These are phyloP conservation scores for Alternaria atra DNA, from an alignment of 2,329 filamentous ascomycete genomes.

Conservation along the genomic window DNA sequence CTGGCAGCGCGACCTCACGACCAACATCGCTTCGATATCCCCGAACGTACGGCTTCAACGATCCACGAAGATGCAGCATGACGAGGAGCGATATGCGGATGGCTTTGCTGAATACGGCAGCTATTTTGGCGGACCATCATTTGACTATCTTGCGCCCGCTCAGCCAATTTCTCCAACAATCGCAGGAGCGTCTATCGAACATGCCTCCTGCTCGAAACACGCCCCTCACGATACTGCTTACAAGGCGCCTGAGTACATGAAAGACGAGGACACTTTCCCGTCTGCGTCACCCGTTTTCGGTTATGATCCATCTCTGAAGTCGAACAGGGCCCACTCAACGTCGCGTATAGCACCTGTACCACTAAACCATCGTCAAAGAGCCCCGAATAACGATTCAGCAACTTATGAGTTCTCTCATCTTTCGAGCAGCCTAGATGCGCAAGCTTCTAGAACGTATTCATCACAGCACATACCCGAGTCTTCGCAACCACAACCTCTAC, in stretches of 20 bases:
- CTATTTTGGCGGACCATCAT: conserved; percentile 17
- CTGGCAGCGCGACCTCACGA: background rate
- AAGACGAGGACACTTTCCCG: conserved; percentile 10
- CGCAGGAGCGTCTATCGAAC: background rate
- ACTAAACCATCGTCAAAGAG: conserved; percentile 6
- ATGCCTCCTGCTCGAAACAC: background rate
- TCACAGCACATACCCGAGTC: conserved; percentile 1
- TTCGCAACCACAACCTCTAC: conserved; percentile 18
- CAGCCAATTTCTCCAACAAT: conserved; percentile 5
- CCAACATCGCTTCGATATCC: background rate
- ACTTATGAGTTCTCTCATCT: background rate
- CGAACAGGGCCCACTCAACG: conserved; percentile 1
- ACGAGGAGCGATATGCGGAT: conserved; percentile 16
- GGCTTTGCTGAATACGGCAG: conserved; percentile 16
- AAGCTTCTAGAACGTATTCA: background rate
- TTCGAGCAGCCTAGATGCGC: conserved; percentile 6
- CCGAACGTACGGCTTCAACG: background rate
- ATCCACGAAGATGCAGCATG: conserved; percentile 14
- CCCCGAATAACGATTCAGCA: background rate
- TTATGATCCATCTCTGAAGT: conserved; percentile 4
- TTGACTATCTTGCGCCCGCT: conserved; percentile 17
- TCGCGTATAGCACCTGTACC: conserved; percentile 5
- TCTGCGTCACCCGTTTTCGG: background rate
- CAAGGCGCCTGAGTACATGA: conserved; percentile 10
- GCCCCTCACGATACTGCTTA: conserved; percentile 21